These are phyloP conservation scores for Phragmites australis DNA, from an alignment of 176 grass and related monocot genomes.

Conservation along the genomic window DNA sequence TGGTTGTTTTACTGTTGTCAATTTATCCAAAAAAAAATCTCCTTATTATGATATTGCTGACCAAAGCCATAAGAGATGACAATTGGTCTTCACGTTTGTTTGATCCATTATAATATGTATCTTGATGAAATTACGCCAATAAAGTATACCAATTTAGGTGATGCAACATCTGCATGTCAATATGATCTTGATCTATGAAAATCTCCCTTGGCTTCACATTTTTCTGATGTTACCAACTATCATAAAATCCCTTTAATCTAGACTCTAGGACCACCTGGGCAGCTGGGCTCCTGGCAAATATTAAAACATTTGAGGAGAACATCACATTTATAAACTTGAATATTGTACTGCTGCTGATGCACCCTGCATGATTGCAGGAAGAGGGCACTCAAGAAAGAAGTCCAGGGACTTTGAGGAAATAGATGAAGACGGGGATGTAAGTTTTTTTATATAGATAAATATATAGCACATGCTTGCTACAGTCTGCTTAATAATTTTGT, in stretches of 20 bases:
- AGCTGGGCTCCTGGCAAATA: neutral
- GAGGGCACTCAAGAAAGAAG: slow-evolving; percentile 53
- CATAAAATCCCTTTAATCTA: neutral
- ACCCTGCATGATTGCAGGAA: slow-evolving; percentile 42
- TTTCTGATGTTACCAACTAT: neutral
- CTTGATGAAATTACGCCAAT: neutral
- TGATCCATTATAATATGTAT: neutral
- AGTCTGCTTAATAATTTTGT: neutral
- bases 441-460: neutral
- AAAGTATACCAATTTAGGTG: neutral
- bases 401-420: slow-evolving; percentile 48
- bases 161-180: neutral
- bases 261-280: neutral
- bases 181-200: neutral
- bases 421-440: slow-evolving; percentile 55
- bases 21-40: neutral
- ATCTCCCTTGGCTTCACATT: neutral
- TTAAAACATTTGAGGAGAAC: neutral
- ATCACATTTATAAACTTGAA: neutral
- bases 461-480: neutral
- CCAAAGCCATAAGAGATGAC: neutral
- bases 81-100: neutral
- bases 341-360: slow-evolving; percentile 12
- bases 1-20: neutral
- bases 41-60: neutral